Conservation (phyloP, 2,329 filamentous ascomycete genomes). For the Penicillium glabrum region DNA sequence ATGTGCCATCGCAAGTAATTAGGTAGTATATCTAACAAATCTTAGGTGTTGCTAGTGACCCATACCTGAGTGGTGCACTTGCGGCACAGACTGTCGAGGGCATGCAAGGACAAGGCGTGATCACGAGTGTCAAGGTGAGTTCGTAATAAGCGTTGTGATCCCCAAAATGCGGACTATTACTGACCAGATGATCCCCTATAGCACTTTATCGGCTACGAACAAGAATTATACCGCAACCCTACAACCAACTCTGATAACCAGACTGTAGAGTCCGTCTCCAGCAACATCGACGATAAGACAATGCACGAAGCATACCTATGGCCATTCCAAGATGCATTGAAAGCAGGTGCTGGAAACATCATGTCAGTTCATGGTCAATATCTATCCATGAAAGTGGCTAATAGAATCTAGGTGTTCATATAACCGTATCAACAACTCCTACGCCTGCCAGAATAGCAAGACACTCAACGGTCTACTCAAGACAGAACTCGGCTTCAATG, state of each 20-base stretch:
- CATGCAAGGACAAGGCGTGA: conserved; percentile 44
- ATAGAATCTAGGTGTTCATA: conserved; percentile 15
- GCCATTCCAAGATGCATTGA: conserved; percentile 64
- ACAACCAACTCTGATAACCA: conserved; percentile 33
- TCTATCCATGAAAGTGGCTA: background rate
- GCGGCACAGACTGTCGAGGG: conserved; percentile 39
- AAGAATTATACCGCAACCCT: conserved; percentile 46
- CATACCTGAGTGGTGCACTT: conserved; percentile 42
- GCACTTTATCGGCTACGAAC: conserved; percentile 63
- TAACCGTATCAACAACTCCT: conserved; percentile 68
- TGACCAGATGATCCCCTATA: conserved; percentile 23
- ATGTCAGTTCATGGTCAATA: conserved; percentile 48
- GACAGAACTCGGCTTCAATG: conserved; percentile 76
- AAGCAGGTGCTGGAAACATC: conserved; percentile 57
- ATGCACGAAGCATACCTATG: conserved; percentile 66
- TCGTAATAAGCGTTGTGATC: background rate
- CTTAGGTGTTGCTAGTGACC: conserved; percentile 34
- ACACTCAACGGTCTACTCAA: conserved; percentile 74
- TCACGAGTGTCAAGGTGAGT: conserved; percentile 30
- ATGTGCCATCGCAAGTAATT: conserved; percentile 4
- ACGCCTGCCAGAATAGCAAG: conserved; percentile 76
- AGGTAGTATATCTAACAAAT: background rate
- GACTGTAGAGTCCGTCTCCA: conserved; percentile 50
- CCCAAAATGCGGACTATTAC: background rate
- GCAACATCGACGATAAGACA: conserved; percentile 65